Percentiles rank a stretch among this genome's conserved stretches.
Evolutionary conservation across 352 stramenopile genomes (phyloP).

Genomic region (Pythium oligandrum): DNA sequence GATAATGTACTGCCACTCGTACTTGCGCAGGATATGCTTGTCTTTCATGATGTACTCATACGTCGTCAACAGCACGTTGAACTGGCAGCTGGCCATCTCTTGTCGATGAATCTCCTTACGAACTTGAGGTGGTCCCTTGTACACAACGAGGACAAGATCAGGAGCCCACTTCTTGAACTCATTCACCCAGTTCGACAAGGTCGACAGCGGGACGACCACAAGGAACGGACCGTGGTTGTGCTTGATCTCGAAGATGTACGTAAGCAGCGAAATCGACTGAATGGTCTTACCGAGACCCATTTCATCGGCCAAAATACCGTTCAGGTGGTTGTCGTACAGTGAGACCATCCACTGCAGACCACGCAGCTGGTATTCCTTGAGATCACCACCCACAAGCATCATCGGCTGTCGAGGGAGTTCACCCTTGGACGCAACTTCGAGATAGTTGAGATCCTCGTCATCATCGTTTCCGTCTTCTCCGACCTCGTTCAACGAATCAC

Average conservation of each 20-base stretch:
- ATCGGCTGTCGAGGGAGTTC: slow-evolving; percentile 89
- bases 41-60: slow-evolving; percentile 95
- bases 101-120: slow-evolving; percentile 75
- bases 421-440: slow-evolving; percentile 80
- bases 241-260: slow-evolving; percentile 80
- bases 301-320: slow-evolving; percentile 98
- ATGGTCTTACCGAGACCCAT: slow-evolving; percentile 92
- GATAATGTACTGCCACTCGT: slow-evolving; percentile 92
- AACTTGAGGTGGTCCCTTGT: slow-evolving; percentile 82
- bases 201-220: slow-evolving; percentile 95
- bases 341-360: slow-evolving; percentile 99
- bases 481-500: slow-evolving; percentile 35
- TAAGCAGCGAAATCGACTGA: slow-evolving; percentile 82
- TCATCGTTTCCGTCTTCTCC: slow-evolving; percentile 28
- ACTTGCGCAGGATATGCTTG: slow-evolving; percentile 83
- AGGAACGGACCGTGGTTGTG: slow-evolving; percentile 94
- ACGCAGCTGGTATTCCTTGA: slow-evolving; percentile 98
- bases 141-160: slow-evolving; percentile 97
- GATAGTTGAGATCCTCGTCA: slow-evolving; percentile 76
- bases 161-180: slow-evolving; percentile 94
- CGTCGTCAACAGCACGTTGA: slow-evolving; percentile 92
- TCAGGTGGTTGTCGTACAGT: slow-evolving; percentile 97
- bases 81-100: slow-evolving; percentile 84
- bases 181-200: slow-evolving; percentile 93
- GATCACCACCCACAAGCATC: slow-evolving; percentile 93